Evolutionary conservation across 768 basidiomycete genomes (phyloP), one percentile per base, ranked within the genome.

Genomic region (Cystobasidium onofrii): DNA sequence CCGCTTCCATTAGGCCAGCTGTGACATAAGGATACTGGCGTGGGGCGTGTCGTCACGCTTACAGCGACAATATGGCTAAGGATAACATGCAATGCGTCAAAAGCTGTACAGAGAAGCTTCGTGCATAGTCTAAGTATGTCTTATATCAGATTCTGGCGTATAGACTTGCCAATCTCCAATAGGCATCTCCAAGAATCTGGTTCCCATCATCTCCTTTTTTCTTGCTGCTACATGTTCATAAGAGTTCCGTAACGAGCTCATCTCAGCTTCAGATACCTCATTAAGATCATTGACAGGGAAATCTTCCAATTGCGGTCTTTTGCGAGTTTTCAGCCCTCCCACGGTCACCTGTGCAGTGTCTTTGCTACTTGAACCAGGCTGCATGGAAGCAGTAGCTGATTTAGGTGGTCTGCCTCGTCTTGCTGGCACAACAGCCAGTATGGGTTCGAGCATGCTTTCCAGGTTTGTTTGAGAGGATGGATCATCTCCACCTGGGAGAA

Each of bases 151-250:
- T 54, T 71, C 69, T 15, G 33, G 33, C 20, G 54, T 55, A 15
- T 71, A 23, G 25, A 71, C 55, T 54, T 71, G 69, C 69, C 69
- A 71, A n/a, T 71, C 69, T 1, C 69, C 69, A 55, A 71, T 34
- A n/a, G 69, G 69, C 33, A 36, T 55, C 55, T 71, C 69, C 55
- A 33, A 55, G 39, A 54, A 71, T 39, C 13, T 20, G 18, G 12
- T 33, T 23, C 69, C 69, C 34, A 71, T 33, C 18, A 52, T 46
- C 17, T 71, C 69, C 54, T 23, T 55, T 54, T 46, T 55, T 36
- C 43, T 55, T 20, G n/a, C 55, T n/a, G 50, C 55, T 4, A 71
- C 69, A 34, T 29, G 54, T 52, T 57, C 25, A 36, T 71, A 71
- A 18, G 69, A 55, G 6, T 36, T 15, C 17, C 69, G 69, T 15